Base-by-base conservation (phyloP, 768 basidiomycete species). In the Cyathus striatus region DNA sequence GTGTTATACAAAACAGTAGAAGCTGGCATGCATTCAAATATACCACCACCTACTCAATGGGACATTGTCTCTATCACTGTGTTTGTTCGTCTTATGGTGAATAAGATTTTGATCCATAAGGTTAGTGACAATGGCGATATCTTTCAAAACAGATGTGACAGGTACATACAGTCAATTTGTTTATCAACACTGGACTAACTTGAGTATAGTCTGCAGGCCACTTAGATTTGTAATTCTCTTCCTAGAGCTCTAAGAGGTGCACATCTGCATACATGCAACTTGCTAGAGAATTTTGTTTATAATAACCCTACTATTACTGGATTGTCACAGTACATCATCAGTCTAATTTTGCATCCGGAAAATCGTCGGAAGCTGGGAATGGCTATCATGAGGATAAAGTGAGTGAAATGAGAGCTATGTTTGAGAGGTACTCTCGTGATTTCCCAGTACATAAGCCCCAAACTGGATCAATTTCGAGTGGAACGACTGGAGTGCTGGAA, bases 401-500 rank as follows among this genome's bases (percentile, higher is more conserved):
- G n/a, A n/a, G n/a, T n/a, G n/a, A n/a, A n/a, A n/a, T n/a, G n/a
- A n/a, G n/a, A n/a, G n/a, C n/a, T n/a, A n/a, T n/a, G n/a, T n/a
- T n/a, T n/a, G n/a, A n/a, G n/a, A n/a, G n/a, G n/a, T n/a, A n/a
- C n/a, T n/a, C n/a, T n/a, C n/a, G n/a, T n/a, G n/a, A n/a, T n/a
- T n/a, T n/a, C n/a, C n/a, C n/a, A n/a, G n/a, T n/a, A n/a, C n/a
- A n/a, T n/a, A n/a, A n/a, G n/a, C 66, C 27, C 42, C 64, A 18
- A n/a, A n/a, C n/a, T n/a, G n/a, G n/a, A n/a, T n/a, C n/a, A n/a
- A n/a, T n/a, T n/a, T n/a, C n/a, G n/a, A 69, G 63, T 4, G 65
- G 64, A 3, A 65, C 61, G 16, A 68, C 62, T 0, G 62, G 63
- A 10, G 51, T 52, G 9, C 49, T 69, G 14, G 68, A 66, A 12